Percentiles rank a stretch among this genome's conserved stretches.
Conservation (phyloP, 1,284 basidiomycete genomes). For the Trametes polyzona region DNA sequence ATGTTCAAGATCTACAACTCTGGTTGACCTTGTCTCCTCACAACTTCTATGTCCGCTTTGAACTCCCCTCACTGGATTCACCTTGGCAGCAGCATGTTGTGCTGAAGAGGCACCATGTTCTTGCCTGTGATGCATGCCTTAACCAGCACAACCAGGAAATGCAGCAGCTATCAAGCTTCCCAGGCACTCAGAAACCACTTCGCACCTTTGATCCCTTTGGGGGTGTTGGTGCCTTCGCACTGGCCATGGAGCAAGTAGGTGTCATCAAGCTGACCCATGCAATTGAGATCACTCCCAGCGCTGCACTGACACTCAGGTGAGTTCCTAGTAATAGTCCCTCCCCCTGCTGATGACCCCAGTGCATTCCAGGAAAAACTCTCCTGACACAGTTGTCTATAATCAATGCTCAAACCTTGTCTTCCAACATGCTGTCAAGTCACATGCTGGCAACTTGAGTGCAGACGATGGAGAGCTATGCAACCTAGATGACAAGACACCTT, state of each 20-base stretch:
- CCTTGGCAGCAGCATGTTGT: conserved; percentile 43
- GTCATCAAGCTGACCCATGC: conserved; percentile 63
- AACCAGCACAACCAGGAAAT: conserved; percentile 37
- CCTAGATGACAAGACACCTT: conserved; percentile 31
- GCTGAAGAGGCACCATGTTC: conserved; percentile 41
- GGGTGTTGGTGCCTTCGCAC: conserved; percentile 66
- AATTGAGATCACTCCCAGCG: conserved; percentile 70
- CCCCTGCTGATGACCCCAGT: not conserved
- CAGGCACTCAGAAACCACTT: conserved; percentile 38
- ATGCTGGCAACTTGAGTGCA: conserved; percentile 44
- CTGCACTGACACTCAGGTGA: conserved; percentile 65
- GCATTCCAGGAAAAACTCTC: conserved; percentile 46
- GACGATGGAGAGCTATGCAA: conserved; percentile 44
- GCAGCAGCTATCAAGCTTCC: conserved; percentile 31
- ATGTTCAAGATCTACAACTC: conserved; percentile 38
- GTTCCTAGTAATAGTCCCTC: not conserved
- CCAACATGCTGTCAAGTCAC: conserved; percentile 53
- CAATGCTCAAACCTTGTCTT: conserved; percentile 68
- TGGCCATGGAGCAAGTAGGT: conserved; percentile 55
- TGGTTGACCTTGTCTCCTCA: conserved; percentile 58
- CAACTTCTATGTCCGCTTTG: conserved; percentile 59
- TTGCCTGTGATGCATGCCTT: conserved; percentile 52
- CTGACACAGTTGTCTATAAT: conserved; percentile 49
- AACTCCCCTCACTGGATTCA: conserved; percentile 47
- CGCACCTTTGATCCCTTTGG: conserved; percentile 65